These are phyloP conservation scores for Aspergillus novofumigatus DNA, from an alignment of 2,329 filamentous ascomycete genomes.

Conservation along the genomic window DNA sequence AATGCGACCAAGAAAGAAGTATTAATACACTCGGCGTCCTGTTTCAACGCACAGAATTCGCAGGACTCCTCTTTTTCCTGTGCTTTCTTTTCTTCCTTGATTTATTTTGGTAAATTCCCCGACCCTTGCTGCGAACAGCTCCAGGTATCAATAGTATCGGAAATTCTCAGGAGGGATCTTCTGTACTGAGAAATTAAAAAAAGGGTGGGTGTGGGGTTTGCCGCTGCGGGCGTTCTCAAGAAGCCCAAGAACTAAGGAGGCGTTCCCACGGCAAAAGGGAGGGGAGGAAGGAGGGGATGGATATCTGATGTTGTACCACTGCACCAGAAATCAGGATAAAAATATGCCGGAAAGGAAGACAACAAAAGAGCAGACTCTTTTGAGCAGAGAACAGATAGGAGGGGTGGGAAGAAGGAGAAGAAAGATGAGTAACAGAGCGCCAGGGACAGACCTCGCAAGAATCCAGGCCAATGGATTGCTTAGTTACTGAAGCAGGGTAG, in stretches of 20 bases:
- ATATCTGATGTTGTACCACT: not conserved
- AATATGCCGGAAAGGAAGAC: not conserved
- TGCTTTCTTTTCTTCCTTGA: not conserved
- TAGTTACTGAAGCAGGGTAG: not conserved
- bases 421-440: not conserved
- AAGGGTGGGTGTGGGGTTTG: constrained; percentile 20
- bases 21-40: not conserved
- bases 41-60: not conserved
- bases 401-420: not conserved
- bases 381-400: not conserved
- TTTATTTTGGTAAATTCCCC: constrained; percentile 9
- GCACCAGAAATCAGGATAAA: not conserved
- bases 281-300: not conserved
- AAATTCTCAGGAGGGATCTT: constrained; percentile 7
- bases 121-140: constrained; percentile 14
- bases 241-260: constrained; percentile 7
- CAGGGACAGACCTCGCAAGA: not conserved
- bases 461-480: not conserved
- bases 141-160: constrained; percentile 12
- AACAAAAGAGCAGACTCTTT: not conserved
- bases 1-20: not conserved
- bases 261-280: constrained; percentile 10
- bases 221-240: constrained; percentile 32
- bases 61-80: not conserved
- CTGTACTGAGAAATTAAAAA: constrained; percentile 1